These are phyloP conservation scores for Ophiorrhiza pumila DNA, from an alignment of 257 asterid genomes.

Conservation along the genomic window DNA sequence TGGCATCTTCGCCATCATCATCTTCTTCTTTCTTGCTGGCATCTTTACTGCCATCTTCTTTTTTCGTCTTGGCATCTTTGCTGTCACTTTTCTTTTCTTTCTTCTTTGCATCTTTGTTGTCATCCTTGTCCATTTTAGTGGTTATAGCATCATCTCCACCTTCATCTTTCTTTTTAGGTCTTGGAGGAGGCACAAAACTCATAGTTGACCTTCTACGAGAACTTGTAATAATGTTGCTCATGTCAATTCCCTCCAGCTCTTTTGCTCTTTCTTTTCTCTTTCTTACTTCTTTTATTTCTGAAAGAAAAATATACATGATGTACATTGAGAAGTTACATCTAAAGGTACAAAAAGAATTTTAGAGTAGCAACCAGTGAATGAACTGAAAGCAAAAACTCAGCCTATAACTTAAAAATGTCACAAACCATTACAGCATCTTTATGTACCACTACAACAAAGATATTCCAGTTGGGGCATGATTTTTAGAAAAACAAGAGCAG, in stretches of 20 bases:
- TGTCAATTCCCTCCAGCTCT: conserved; percentile 97
- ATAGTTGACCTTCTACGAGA: conserved; percentile 82
- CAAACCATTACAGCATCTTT: not conserved
- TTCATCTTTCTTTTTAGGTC: conserved; percentile 37
- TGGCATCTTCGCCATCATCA: conserved; percentile 7
- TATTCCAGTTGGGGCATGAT: not conserved
- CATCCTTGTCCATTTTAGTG: conserved; percentile 34
- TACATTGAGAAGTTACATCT: conserved; percentile 13
- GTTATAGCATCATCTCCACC: conserved; percentile 32
- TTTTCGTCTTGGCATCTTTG: conserved; percentile 12
- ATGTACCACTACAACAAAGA: not conserved
- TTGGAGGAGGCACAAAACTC: conserved; percentile 56
- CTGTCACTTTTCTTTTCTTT: conserved; percentile 25
- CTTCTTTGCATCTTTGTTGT: conserved; percentile 23
- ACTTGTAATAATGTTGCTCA: conserved; percentile 85
- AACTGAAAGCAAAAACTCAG: not conserved
- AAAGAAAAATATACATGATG: conserved; percentile 11
- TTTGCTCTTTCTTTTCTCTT: conserved; percentile 81
- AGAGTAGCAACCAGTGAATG: not conserved
- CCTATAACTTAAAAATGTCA: not conserved
- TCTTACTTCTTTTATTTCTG: conserved; percentile 84
- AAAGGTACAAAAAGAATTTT: not conserved
- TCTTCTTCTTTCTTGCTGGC: conserved; percentile 12
- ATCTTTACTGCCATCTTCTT: not conserved
- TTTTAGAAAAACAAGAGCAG: not conserved